A percentile compares a stretch with the other conserved stretches of the same genome.
phyloP scores from a whole-genome alignment of 106 monocot genomes.

The Iris macrosiphon region DNA sequence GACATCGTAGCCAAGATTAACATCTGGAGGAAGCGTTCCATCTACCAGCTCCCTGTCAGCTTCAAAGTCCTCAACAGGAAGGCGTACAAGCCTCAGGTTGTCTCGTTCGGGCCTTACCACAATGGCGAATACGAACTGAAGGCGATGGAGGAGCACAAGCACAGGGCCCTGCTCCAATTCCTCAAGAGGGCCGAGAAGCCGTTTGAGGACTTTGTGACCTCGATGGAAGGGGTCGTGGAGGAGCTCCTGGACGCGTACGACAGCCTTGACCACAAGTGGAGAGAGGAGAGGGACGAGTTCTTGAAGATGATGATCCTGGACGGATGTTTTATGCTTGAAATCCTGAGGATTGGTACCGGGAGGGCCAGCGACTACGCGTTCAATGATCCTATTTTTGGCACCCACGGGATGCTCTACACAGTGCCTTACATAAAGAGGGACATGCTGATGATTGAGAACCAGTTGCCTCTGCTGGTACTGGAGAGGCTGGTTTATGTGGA shows the following conservation, averaged over 20 bases:
- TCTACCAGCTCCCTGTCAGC: conserved; percentile 51
- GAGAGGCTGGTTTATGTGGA: conserved; percentile 46
- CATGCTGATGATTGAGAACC: conserved; percentile 92
- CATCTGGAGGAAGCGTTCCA: conserved; percentile 38
- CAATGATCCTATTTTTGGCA: conserved; percentile 86
- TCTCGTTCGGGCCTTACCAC: conserved; percentile 77
- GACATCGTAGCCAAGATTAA: conserved; percentile 13
- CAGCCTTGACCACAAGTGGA: conserved; percentile 33
- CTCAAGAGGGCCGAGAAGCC: conserved; percentile 36
- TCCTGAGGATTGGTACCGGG: conserved; percentile 28
- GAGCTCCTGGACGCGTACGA: conserved; percentile 40
- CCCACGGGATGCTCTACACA: conserved; percentile 60
- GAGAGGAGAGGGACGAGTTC: conserved; percentile 15
- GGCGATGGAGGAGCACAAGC: conserved; percentile 79
- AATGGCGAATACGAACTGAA: conserved; percentile 20
- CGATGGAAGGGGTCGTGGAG: conserved; percentile 25
- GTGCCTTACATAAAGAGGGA: conserved; percentile 76
- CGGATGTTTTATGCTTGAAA: conserved; percentile 65
- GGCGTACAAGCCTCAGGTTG: conserved; percentile 58
- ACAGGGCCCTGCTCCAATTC: conserved; percentile 53
- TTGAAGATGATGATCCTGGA: conserved; percentile 52
- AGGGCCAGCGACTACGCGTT: conserved; percentile 31
- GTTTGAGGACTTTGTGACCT: conserved; percentile 24
- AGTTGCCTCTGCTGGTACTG: conserved; percentile 65
- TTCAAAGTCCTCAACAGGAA: conserved; percentile 52